Evolutionary conservation across 208 protist genomes (phyloP), one percentile per base, ranked within the genome.

Genomic region (Borovskyia barvae): DNA sequence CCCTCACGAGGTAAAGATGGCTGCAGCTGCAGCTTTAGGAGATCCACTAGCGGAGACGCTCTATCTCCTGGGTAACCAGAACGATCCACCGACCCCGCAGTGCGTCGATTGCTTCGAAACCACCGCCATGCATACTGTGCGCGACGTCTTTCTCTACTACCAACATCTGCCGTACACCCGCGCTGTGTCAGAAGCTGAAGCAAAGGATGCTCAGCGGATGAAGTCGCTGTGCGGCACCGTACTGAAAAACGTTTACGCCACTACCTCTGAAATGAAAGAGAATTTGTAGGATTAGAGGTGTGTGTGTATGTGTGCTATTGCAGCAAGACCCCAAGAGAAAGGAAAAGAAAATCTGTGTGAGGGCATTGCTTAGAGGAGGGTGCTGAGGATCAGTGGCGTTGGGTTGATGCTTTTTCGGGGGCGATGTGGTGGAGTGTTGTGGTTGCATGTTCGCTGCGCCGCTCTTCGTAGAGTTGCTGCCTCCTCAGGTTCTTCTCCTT

Each of bases 141-240:
- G 76, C 42, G 55, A 71, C 17, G 71, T 77, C 46, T 75, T 78
- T 41, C 37, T 80, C 36, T 75, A 81, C 52, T 60, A 80, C 58
- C 69, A 80, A 11, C 53, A 85, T 30, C 55, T 85, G 0, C 66
- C 77, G 0, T 59, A 72, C 48, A 64, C 54, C 17, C 71, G 69
- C 11, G 72, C 60, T 3, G 41, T 89, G 26, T 67, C 55, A 20
- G 63, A 80, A 41, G 67, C 68, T 28, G 75, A 89, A 67, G 65
- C 78, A 6, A 60, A 66, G 41, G 77, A 76, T 42, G 66, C 63
- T 11, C 63, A 70, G 20, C 72, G 79, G 36, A 46, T 83, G 57
- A 75, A 80, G 55, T 50, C 70, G 25, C 82, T 83, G 37, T 89
- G 84, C 37, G 75, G 78, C 25, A 79, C 72, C 5, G 54, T 79